Conservation (phyloP, 108 stramenopile species). For the Asterionellopsis glacialis region DNA sequence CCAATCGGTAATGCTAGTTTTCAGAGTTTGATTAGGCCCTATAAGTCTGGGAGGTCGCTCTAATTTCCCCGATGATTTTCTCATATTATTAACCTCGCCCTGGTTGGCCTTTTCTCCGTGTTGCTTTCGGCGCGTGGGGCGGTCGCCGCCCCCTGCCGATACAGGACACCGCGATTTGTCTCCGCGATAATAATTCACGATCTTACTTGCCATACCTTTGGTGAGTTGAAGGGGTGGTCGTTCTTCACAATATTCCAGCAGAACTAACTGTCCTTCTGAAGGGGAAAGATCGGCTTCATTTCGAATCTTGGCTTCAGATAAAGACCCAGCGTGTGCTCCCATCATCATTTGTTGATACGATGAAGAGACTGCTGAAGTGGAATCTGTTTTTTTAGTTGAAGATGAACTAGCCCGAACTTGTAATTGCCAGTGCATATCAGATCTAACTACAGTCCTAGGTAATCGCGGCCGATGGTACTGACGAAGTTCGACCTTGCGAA, state of each 20-base stretch:
- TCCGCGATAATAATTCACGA: conserved; percentile 87
- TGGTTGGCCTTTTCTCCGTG: conserved; percentile 35
- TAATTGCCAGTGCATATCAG: conserved; percentile 75
- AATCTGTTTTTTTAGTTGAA: conserved; percentile 19
- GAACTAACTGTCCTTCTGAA: conserved; percentile 62
- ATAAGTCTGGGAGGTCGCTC: conserved; percentile 57
- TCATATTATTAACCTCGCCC: conserved; percentile 18
- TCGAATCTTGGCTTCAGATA: conserved; percentile 69
- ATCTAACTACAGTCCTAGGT: conserved; percentile 51
- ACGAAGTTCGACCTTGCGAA: conserved; percentile 54
- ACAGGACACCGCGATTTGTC: conserved; percentile 81
- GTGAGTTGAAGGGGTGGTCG: conserved; percentile 75
- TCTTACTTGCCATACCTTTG: conserved; percentile 81
- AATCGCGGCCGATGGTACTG: conserved; percentile 83
- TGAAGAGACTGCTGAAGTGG: conserved; percentile 21
- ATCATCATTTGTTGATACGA: conserved; percentile 72
- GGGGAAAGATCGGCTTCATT: conserved; percentile 77
- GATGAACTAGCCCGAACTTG: conserved; percentile 49
- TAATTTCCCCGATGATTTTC: conserved; percentile 20
- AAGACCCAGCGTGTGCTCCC: conserved; percentile 49
- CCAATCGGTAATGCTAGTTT: conserved; percentile 61
- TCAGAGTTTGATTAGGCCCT: conserved; percentile 48
- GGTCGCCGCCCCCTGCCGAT: conserved; percentile 83
- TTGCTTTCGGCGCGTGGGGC: conserved; percentile 64
- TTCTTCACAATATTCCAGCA: conserved; percentile 85